Evolutionary conservation across 1,139 yeast species (phyloP).

Genomic region (Arxiozyma telluris): DNA sequence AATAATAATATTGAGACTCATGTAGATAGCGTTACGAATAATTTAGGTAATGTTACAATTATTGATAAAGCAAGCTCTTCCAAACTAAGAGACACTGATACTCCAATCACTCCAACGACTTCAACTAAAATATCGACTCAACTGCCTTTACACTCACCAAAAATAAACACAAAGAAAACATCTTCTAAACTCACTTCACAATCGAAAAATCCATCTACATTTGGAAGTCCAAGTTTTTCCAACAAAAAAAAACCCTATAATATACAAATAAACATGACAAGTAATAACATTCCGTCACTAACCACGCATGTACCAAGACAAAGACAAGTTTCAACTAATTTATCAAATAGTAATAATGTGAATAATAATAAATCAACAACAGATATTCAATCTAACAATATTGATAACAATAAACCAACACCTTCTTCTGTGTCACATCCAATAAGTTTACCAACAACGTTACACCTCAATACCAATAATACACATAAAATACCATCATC

Average conservation of each 20-base stretch:
- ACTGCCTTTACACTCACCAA: not conserved
- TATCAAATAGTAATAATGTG: not conserved
- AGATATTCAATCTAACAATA: not conserved
- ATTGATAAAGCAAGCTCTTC: not conserved
- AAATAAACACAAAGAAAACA: not conserved
- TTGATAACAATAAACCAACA: not conserved
- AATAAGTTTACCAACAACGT: slow-evolving; percentile 1
- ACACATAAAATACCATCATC: not conserved
- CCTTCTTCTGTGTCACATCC: not conserved
- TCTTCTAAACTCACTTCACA: not conserved
- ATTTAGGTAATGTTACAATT: slow-evolving; percentile 1
- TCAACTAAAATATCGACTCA: not conserved
- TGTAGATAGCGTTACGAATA: not conserved
- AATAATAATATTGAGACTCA: slow-evolving; percentile 6
- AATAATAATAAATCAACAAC: not conserved
- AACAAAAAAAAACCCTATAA: not conserved
- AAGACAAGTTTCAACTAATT: not conserved
- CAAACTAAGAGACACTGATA: not conserved
- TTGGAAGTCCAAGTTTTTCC: not conserved
- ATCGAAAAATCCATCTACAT: not conserved
- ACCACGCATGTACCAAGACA: not conserved
- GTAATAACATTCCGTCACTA: not conserved
- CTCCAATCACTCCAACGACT: not conserved
- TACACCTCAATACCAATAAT: not conserved
- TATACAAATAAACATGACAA: not conserved